A percentile compares a stretch with the other conserved stretches of the same genome.
phyloP scores from a whole-genome alignment of 805 yeast genomes.

The Starmera dryadoides region DNA sequence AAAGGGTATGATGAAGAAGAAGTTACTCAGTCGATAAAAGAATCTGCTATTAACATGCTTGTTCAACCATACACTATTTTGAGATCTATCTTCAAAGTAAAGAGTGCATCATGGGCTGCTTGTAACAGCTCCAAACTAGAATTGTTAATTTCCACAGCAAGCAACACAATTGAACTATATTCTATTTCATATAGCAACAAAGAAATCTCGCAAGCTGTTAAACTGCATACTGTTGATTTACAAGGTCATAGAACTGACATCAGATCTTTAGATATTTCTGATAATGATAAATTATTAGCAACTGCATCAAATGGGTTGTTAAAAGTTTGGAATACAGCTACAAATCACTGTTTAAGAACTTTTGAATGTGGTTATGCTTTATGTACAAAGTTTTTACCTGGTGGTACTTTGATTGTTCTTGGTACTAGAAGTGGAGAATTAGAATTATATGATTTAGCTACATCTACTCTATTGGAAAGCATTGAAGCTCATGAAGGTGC shows the following conservation, averaged over 20 bases:
- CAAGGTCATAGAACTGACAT: constrained; percentile 90
- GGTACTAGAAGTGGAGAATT: constrained; percentile 86
- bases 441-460: constrained; percentile 79
- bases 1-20: constrained; percentile 61
- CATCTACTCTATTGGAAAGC: constrained; percentile 64
- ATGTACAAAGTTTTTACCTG: constrained; percentile 78
- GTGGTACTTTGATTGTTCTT: constrained; percentile 78
- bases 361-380: constrained; percentile 87
- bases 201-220: constrained; percentile 41
- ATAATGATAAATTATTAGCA: constrained; percentile 72
- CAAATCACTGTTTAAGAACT: constrained; percentile 72
- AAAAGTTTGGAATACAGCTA: constrained; percentile 80
- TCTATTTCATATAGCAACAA: constrained; percentile 50
- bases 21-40: constrained; percentile 40
- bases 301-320: constrained; percentile 88
- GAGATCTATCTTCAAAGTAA: constrained; percentile 58
- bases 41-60: constrained; percentile 44
- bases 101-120: constrained; percentile 58
- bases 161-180: constrained; percentile 72
- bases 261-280: constrained; percentile 74
- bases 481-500: constrained; percentile 79
- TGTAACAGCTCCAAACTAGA: constrained; percentile 44
- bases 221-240: constrained; percentile 55
- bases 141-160: constrained; percentile 56
- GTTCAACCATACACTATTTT: constrained; percentile 64